Base-by-base conservation (phyloP, 83 land plant genomes). In the Picea abies region DNA sequence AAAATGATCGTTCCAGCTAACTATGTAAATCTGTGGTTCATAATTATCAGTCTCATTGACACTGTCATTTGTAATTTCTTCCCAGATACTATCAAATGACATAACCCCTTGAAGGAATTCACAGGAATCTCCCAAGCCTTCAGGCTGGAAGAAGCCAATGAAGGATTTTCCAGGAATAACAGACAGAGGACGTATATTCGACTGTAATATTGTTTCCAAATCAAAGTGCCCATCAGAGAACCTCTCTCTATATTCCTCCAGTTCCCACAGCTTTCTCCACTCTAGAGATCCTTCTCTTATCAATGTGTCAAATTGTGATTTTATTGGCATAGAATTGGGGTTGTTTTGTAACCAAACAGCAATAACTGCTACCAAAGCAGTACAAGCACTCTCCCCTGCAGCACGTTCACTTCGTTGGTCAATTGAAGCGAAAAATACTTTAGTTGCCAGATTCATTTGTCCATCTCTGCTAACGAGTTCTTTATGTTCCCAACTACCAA, bases 1-100 rank as follows among this genome's bases (percentile, higher is more conserved):
- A 80, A 96, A 96, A 79, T 96, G 99, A 81, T 96, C 99, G 77
- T 95, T 94, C 99, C 99, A 96, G 81, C 99, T 93, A 23, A 96
- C 90, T 19, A 95, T 95, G 79, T 94, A 96, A 14, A 92, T 73
- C 16, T 84, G 83, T 16, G 88, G 75, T 61, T 90, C 83, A 49
- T 81, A 63, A n/a, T 69, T 80, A 39, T 81, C 82, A 73, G 26
- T 47, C 26, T 49, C 65, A 3, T 78, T 79, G 17, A 56, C 44
- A 25, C 15, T 64, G 16, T 66, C 65, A 26, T 26, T 39, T 37
- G 63, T 82, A 17, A 96, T 88, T 83, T 90, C 94, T 47, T 90
- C 81, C 99, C 99, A 96, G 65, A 95, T 92, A 20, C 80, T 83
- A 61, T 96, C 99, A 76, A 95, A 93, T 7, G 96, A 90, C 94